Base-by-base conservation (phyloP, 305 asterid species). In the Fraxinus platypoda region DNA sequence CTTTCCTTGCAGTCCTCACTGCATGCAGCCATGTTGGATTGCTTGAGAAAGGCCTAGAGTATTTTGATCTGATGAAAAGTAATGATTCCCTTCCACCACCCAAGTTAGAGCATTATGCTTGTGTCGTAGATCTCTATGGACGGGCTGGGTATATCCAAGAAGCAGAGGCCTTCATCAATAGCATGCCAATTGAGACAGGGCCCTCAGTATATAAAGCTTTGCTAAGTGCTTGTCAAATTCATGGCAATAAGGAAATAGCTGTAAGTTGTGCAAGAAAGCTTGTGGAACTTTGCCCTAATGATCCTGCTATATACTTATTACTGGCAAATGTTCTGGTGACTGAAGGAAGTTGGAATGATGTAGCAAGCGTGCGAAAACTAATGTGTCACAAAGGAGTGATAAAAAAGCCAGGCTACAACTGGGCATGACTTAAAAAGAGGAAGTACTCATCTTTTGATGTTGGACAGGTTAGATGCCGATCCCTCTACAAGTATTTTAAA, bases 11-110 rank as follows among this genome's bases (percentile, higher is more conserved):
- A 15, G 90, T 85, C 41, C 88, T 92, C 15, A 86, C 90, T 2
- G 93, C 93, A 6, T 91, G 95, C 82, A 88, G 94, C 85, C 97
- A 92, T 81, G 92, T 81, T 57, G 94, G 95, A 46, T 78, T 91
- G 88, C 87, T 91, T 4, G 86, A 83, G 6, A 86, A 92, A 80
- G 97, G 93, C 21, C 66, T 90, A 1, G 87, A 83, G 81, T 92
- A 87, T 77, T 92, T 93, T 82, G 83, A 87, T 66, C 66, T 88
- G 89, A 87, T 93, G 94, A 84, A 79, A 81, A 84, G 83, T 8
- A 90, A 83, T 25, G 26, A 78, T 21, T 83, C 6, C 49, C 77
- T 92, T 66, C 85, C 87, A 54, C 84, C 83, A 1, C 90, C 93
- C 9, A 78, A 78, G 33, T 46, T 85, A 83, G 95, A 92, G 81